phyloP scores from a whole-genome alignment of 164 flowering plant species.

The Platanus orientalis region DNA sequence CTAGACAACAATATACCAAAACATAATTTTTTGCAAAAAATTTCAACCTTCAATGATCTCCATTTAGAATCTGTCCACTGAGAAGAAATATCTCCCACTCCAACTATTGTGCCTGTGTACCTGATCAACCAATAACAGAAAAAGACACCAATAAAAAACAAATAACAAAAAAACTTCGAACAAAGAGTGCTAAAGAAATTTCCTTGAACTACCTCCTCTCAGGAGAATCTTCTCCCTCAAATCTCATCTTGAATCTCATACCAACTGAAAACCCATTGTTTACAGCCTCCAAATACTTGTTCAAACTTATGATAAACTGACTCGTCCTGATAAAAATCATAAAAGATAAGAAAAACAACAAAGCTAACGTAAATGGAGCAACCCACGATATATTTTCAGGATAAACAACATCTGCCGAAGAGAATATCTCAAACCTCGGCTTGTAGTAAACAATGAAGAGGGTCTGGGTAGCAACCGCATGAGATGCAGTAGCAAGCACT shows the following conservation, averaged over 20 bases:
- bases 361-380: not conserved
- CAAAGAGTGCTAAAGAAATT: no score
- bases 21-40: not conserved
- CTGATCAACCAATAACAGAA: constrained; percentile 24
- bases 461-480: constrained; percentile 67
- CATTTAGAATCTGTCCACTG: constrained; percentile 69
- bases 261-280: constrained; percentile 53
- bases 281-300: constrained; percentile 66
- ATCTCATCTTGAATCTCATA: constrained; percentile 74
- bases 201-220: constrained; percentile 55
- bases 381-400: not conserved
- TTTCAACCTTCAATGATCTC: constrained; percentile 64
- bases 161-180: no score
- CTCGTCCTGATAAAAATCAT: constrained; percentile 50
- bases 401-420: not conserved
- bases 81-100: constrained; percentile 54
- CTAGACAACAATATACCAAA: not conserved
- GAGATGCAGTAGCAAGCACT: constrained; percentile 94
- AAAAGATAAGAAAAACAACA: not conserved
- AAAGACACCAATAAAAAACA: not conserved
- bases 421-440: constrained; percentile 52
- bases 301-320: constrained; percentile 68
- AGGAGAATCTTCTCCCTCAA: constrained; percentile 80
- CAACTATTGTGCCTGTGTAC: constrained; percentile 71
- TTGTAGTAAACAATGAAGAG: constrained; percentile 77